Evolutionary conservation across 805 yeast genomes (phyloP).

Genomic region (Metschnikowia shivogae): DNA sequence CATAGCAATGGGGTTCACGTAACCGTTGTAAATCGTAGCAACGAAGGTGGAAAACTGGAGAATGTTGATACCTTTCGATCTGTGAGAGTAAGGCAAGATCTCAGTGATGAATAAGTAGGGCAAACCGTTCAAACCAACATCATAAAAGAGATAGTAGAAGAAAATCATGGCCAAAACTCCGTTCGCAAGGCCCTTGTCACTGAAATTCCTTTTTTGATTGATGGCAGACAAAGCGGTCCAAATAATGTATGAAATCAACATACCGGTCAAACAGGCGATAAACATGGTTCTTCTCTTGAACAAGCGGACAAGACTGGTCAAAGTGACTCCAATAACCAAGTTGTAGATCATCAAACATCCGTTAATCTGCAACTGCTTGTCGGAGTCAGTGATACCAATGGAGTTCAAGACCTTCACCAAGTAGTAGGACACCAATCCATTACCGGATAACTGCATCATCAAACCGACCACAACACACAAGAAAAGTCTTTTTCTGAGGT

Average conservation of each 20-base stretch:
- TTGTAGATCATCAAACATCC: slow-evolving; percentile 36
- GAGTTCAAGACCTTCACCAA: slow-evolving; percentile 46
- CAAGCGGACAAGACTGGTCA: slow-evolving; percentile 20
- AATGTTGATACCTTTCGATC: slow-evolving; percentile 41
- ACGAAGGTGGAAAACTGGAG: slow-evolving; percentile 21
- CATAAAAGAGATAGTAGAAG: slow-evolving; percentile 41
- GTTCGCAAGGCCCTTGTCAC: slow-evolving; percentile 36
- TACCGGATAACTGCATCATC: slow-evolving; percentile 47
- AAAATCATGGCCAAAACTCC: slow-evolving; percentile 52
- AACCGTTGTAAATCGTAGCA: slow-evolving; percentile 22
- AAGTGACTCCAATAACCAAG: slow-evolving; percentile 26
- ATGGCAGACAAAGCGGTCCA: slow-evolving; percentile 46
- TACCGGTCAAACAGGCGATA: slow-evolving; percentile 30
- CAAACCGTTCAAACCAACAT: slow-evolving; percentile 42
- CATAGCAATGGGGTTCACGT: slow-evolving; percentile 33
- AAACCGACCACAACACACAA: slow-evolving; percentile 31
- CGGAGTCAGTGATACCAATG: slow-evolving; percentile 47
- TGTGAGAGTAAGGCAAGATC: slow-evolving; percentile 32
- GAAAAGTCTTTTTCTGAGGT: slow-evolving; percentile 40
- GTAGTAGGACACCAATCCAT: slow-evolving; percentile 50
- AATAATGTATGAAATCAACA: slow-evolving; percentile 36
- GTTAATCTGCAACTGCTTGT: slow-evolving; percentile 43
- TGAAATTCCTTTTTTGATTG: slow-evolving; percentile 38
- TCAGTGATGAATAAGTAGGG: slow-evolving; percentile 46
- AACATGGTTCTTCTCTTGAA: slow-evolving; percentile 37